Base-by-base conservation (phyloP, 2,329 filamentous ascomycete genomes). In the Paracoccidioides lutzii region DNA sequence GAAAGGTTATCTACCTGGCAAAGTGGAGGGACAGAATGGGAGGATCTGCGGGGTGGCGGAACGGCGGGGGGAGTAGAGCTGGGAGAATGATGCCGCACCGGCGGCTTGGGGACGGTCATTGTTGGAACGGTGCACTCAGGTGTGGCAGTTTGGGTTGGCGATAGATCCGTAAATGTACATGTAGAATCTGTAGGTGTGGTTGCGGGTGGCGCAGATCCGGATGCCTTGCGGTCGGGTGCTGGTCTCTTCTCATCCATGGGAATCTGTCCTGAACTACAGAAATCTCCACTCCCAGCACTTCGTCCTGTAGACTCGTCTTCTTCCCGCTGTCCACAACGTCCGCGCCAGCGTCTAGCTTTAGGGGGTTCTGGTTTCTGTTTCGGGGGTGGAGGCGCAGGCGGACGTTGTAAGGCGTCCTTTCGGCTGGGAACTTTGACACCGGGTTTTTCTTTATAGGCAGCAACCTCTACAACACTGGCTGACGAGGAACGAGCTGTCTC, bases 361-460 rank as follows among this genome's bases (percentile, higher is more conserved):
- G 73, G 73, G 3, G 70, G 70, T 28, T 68, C 65, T n/a, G 71
- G 71, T 57, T 70, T 72, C 49, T 68, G 55, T 59, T 70, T 71
- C 40, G 62, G 58, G 52, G 4, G 53, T 51, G 53, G 53, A 30
- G 55, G 28, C n/a, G 43, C 33, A 12, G 40, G 37, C 33, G 44
- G 44, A 32, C 22, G 14, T 3, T 46, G 28, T 12, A 22, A 30
- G 53, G 66, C 81, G 49, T 70, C 65, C 56, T 68, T 71, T 49
- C 84, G 78, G 66, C 87, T 89, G 5, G 88, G 88, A 15, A 88
- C 90, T 64, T 90, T 83, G 28, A 91, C 82, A 0, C 87, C 88
- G 0, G 88, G 88, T 68, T 87, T 90, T 71, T 91, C 88, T 67
- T 79, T 88, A 46, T 90, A 85, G 9, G 82, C 81, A 5, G 89